phyloP scores from a whole-genome alignment of 2,329 filamentous ascomycete genomes.

The Lithohypha guttulata region DNA sequence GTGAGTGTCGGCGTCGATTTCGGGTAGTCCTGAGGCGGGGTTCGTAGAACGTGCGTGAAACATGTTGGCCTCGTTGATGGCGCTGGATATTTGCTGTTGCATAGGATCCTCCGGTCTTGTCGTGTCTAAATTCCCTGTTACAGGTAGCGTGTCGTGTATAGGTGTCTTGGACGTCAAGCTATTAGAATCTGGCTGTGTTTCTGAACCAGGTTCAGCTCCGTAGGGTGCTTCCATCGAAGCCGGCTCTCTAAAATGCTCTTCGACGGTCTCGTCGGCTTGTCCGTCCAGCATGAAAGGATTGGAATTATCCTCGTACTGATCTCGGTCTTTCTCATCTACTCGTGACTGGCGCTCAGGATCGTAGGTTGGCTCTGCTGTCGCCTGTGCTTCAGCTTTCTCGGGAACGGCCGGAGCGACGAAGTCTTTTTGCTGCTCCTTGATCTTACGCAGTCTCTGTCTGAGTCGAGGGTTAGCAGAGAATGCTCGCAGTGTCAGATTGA shows the following conservation, averaged over 20 bases:
- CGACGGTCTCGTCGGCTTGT: conserved; percentile 4
- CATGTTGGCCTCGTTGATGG: no score
- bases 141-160: no score
- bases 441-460: conserved; percentile 20
- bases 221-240: background rate
- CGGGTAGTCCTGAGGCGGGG: no score
- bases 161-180: no score
- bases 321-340: background rate
- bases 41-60: no score
- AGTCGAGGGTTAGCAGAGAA: conserved; percentile 41
- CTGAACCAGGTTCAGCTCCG: no score
- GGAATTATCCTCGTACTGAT: background rate
- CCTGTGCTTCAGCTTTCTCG: background rate
- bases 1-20: no score
- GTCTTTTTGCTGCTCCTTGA: conserved; percentile 4
- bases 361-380: background rate
- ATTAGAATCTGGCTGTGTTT: no score
- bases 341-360: background rate
- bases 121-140: no score
- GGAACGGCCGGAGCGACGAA: background rate
- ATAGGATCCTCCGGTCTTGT: no score
- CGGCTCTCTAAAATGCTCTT: conserved; percentile 8
- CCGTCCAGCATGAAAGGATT: background rate
- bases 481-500: conserved; percentile 51
- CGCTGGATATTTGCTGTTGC: no score